These are phyloP conservation scores for Teratosphaeria destructans DNA, from an alignment of 2,329 filamentous ascomycete genomes.

Conservation along the genomic window DNA sequence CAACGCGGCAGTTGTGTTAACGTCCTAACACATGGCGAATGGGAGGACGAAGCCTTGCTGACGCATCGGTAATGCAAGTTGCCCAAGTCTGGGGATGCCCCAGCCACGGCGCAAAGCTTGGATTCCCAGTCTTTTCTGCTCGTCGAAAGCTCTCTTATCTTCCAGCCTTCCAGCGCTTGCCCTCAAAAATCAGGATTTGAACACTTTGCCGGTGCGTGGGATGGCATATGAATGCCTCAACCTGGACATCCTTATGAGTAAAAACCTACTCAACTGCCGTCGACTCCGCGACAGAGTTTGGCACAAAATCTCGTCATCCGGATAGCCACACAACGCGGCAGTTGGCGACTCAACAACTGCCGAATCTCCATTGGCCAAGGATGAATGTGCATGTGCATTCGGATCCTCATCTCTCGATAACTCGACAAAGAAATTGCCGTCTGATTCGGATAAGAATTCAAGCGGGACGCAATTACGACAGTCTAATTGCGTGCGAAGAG, in stretches of 20 bases:
- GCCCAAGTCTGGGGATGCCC: background rate
- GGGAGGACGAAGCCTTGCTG: background rate
- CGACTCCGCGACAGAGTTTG: background rate
- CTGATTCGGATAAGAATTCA: background rate
- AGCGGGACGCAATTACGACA: background rate
- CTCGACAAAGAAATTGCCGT: background rate
- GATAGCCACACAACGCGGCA: background rate
- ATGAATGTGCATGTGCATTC: background rate
- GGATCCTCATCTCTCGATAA: background rate
- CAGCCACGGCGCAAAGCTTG: background rate
- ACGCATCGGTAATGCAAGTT: background rate
- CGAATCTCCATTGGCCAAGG: background rate
- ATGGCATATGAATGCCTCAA: background rate
- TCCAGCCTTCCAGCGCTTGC: background rate
- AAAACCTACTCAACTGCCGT: background rate
- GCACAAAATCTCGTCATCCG: background rate
- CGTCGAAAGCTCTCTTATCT: background rate
- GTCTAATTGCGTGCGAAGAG: background rate
- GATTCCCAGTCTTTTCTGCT: background rate
- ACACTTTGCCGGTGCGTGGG: background rate
- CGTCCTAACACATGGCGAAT: background rate
- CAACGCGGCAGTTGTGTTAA: background rate
- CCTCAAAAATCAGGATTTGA: too few relatives aligned
- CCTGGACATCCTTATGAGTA: background rate
- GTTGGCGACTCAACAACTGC: background rate